These are phyloP conservation scores for Pholiota molesta DNA, from an alignment of 768 basidiomycete species.

Conservation along the genomic window DNA sequence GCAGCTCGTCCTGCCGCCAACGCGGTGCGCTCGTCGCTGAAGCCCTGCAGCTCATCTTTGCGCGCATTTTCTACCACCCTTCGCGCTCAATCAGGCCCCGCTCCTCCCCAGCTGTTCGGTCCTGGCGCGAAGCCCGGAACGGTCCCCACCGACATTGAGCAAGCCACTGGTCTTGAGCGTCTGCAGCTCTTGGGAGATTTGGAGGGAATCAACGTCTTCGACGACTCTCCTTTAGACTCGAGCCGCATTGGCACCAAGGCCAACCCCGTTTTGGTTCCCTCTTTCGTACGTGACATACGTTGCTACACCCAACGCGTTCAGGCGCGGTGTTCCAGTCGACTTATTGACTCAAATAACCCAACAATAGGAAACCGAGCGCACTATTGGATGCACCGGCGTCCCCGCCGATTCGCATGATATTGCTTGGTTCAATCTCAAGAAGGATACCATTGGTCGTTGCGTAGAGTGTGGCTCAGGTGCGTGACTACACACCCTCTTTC, in stretches of 20 bases:
- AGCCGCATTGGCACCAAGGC: constrained; percentile 85
- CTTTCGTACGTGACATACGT: constrained; percentile 60
- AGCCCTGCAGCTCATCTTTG: constrained; percentile 34
- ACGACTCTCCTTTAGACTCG: constrained; percentile 81
- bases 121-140: constrained; percentile 71
- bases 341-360: constrained; percentile 9
- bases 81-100: constrained; percentile 56
- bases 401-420: constrained; percentile 96
- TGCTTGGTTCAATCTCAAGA: constrained; percentile 75
- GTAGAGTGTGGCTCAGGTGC: constrained; percentile 91
- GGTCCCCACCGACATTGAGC: constrained; percentile 83
- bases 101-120: constrained; percentile 70
- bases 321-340: background rate
- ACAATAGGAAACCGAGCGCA: constrained; percentile 73
- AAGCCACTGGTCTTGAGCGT: constrained; percentile 96
- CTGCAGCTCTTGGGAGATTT: constrained; percentile 89
- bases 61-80: constrained; percentile 66
- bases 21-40: constrained; percentile 40
- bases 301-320: constrained; percentile 1
- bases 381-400: constrained; percentile 92
- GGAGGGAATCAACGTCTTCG: constrained; percentile 89
- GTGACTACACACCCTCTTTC: constrained; percentile 27
- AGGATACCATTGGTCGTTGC: constrained; percentile 79
- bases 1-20: constrained; percentile 46
- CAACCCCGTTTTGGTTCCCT: constrained; percentile 86